Evolutionary conservation across 176 grass and related monocot species (phyloP).

Genomic region (Pontederia paniculata): DNA sequence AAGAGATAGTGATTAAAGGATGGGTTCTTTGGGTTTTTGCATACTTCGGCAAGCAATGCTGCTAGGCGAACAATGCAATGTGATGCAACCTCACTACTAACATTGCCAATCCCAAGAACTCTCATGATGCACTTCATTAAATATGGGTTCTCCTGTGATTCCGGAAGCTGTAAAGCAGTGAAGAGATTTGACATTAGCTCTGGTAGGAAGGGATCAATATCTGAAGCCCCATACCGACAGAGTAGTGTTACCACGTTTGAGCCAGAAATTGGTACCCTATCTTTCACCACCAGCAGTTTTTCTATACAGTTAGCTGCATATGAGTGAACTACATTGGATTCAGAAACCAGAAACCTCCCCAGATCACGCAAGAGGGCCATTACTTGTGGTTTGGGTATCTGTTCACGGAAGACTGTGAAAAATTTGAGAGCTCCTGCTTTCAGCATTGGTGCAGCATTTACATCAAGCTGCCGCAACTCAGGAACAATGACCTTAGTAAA

Average conservation of each 20-base stretch:
- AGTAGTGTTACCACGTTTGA: conserved; percentile 27
- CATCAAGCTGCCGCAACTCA: conserved; percentile 62
- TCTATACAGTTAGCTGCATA: conserved; percentile 89
- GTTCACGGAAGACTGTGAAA: conserved; percentile 85
- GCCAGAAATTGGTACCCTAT: conserved; percentile 35
- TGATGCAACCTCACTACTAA: conserved; percentile 40
- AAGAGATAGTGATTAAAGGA: conserved; percentile 96
- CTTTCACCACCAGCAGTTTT: conserved; percentile 71
- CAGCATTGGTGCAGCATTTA: conserved; percentile 66
- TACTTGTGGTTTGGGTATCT: conserved; percentile 61
- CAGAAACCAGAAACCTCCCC: conserved; percentile 53
- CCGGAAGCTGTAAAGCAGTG: conserved; percentile 54
- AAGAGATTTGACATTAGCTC: conserved; percentile 68
- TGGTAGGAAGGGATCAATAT: conserved; percentile 68
- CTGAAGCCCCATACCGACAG: conserved; percentile 47
- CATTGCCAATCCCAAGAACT: conserved; percentile 58
- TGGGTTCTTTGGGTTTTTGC: conserved; percentile 93
- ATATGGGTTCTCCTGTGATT: conserved; percentile 84
- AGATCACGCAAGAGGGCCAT: conserved; percentile 50
- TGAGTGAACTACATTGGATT: conserved; percentile 95
- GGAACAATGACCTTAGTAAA: conserved; percentile 81
- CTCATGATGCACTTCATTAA: conserved; percentile 96
- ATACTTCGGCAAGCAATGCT: conserved; percentile 59
- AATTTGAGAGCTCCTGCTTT: conserved; percentile 93
- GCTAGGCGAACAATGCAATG: conserved; percentile 47